phyloP scores from a whole-genome alignment of 1,284 basidiomycete species.

The Ustilago loliicola region DNA sequence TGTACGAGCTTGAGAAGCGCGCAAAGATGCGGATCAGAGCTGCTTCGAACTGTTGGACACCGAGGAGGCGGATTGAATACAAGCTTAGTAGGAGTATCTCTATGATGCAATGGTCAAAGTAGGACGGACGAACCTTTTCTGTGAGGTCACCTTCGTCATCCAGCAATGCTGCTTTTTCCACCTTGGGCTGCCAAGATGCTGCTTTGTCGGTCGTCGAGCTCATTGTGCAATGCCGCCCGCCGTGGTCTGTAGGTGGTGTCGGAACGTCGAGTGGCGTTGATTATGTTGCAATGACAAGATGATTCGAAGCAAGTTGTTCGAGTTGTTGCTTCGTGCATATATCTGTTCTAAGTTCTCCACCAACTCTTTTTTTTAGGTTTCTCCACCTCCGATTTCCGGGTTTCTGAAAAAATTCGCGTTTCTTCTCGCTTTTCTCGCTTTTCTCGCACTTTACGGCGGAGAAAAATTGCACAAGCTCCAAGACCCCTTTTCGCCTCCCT shows the following conservation, averaged over 20 bases:
- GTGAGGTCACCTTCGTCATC: conserved; percentile 53
- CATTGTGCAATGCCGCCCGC: neutral
- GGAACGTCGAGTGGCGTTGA: too few species aligned
- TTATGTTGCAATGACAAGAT: neutral
- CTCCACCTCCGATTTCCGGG: conserved; percentile 49
- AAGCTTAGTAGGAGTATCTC: neutral
- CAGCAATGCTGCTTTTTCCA: conserved; percentile 29
- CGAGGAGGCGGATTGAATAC: too few species aligned
- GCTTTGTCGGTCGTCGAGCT: conserved; percentile 8
- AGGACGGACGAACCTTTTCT: conserved; percentile 18
- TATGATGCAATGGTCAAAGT: too few species aligned
- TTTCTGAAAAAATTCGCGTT: conserved; percentile 13
- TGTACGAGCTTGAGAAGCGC: conserved; percentile 45
- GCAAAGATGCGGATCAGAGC: conserved; percentile 46
- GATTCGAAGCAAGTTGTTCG: neutral
- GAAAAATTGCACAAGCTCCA: neutral
- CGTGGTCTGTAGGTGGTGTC: too few species aligned
- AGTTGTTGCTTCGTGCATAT: conserved; percentile 7
- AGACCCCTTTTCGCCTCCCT: conserved; percentile 1
- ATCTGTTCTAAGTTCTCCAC: neutral
- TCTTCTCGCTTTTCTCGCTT: conserved; percentile 12
- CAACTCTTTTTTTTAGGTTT: conserved; percentile 2
- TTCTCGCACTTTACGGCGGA: neutral
- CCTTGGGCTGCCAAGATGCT: neutral
- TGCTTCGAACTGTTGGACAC: conserved; percentile 34